Evolutionary conservation across 805 yeast genomes (phyloP).

Genomic region (Lipomyces sp.): DNA sequence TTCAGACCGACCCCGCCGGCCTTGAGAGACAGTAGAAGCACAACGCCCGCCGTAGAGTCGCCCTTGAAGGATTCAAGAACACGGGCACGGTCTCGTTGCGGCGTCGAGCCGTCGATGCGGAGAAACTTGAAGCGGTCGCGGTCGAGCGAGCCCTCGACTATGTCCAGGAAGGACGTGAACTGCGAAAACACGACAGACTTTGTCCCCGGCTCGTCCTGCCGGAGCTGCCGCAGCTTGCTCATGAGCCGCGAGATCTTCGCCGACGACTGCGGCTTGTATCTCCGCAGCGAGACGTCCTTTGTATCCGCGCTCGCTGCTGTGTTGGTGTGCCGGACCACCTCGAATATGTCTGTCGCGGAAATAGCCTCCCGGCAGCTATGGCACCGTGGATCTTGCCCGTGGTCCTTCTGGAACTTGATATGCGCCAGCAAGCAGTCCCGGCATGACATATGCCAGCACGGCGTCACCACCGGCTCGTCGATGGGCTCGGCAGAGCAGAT

Average conservation of each 20-base stretch:
- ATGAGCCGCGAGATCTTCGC: conserved; percentile 71
- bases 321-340: conserved; percentile 37
- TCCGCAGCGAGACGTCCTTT: conserved; percentile 32
- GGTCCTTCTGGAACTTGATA: conserved; percentile 59
- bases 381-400: conserved; percentile 53
- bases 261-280: conserved; percentile 47
- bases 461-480: conserved; percentile 57
- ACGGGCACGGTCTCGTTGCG: conserved; percentile 58
- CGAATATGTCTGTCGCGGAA: conserved; percentile 49
- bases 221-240: conserved; percentile 53
- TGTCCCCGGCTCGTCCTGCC: conserved; percentile 57
- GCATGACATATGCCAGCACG: conserved; percentile 82
- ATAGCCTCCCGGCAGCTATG: conserved; percentile 70
- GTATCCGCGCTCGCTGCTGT: conserved; percentile 28
- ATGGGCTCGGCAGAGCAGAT: conserved; percentile 71
- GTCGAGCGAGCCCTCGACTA: conserved; percentile 61
- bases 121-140: conserved; percentile 51
- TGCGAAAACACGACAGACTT: conserved; percentile 89
- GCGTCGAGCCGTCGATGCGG: conserved; percentile 81
- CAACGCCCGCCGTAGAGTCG: conserved; percentile 39
- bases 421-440: conserved; percentile 69
- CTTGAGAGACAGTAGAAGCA: conserved; percentile 70
- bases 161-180: conserved; percentile 76
- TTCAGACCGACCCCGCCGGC: conserved; percentile 96
- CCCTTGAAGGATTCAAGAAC: conserved; percentile 56